A percentile compares a stretch with the other conserved stretches of the same genome.
These are phyloP conservation scores for Suillus clintonianus DNA, from an alignment of 768 basidiomycete genomes.

Conservation along the genomic window DNA sequence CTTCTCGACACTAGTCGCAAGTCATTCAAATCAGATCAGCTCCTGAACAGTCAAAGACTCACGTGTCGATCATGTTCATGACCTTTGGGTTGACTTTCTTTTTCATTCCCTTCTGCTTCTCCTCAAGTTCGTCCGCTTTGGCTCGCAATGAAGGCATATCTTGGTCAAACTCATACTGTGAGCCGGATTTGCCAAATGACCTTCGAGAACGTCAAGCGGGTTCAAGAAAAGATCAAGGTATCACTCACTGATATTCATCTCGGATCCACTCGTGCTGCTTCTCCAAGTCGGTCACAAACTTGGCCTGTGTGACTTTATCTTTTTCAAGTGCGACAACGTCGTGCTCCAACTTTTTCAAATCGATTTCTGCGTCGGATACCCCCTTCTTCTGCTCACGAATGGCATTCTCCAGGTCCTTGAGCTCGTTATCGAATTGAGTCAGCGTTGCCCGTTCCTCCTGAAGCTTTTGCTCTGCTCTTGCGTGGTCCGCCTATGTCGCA, in stretches of 20 bases:
- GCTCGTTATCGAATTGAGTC: conserved; percentile 84
- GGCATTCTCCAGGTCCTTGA: conserved; percentile 78
- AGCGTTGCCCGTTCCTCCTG: conserved; percentile 87
- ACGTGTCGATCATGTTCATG: conserved; percentile 95
- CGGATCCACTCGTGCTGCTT: conserved; percentile 85
- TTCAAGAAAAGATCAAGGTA: not conserved
- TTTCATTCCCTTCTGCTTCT: conserved; percentile 83
- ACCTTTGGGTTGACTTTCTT: conserved; percentile 96
- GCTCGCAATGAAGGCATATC: conserved; percentile 62
- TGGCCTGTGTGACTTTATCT: conserved; percentile 60
- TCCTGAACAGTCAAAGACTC: conserved; percentile 24
- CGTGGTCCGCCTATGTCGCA: conserved; percentile 49
- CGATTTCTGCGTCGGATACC: conserved; percentile 65
- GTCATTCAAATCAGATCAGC: not conserved
- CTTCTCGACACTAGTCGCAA: conserved; percentile 78
- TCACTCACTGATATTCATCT: conserved; percentile 81
- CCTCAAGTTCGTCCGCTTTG: conserved; percentile 74
- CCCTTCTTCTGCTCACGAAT: conserved; percentile 82
- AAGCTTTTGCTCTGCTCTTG: conserved; percentile 69
- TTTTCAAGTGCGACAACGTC: conserved; percentile 62
- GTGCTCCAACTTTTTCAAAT: conserved; percentile 68
- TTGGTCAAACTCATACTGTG: conserved; percentile 77
- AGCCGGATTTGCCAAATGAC: conserved; percentile 79
- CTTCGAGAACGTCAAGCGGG: conserved; percentile 38
- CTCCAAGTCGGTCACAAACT: conserved; percentile 66